Base-by-base conservation (phyloP, 2,329 filamentous ascomycete species). In the Aspergillus alliaceus region DNA sequence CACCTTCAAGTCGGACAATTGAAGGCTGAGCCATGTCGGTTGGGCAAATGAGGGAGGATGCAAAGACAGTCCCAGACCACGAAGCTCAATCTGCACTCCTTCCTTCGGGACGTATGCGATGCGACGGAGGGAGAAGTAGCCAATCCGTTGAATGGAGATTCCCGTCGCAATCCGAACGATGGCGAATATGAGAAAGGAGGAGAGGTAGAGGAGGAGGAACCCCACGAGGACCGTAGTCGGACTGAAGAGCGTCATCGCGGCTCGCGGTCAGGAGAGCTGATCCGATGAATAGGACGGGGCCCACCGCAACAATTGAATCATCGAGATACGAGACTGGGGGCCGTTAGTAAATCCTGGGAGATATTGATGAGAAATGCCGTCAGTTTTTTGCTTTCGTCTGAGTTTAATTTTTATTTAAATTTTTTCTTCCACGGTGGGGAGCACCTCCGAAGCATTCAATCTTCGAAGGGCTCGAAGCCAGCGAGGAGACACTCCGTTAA, bases 41-140 rank as follows among this genome's bases (percentile, higher is more conserved):
- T 98, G 92, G 47, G 93, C 91, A 76, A 99, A 98, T 6, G 95
- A 98, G 12, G 95, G 95, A 4, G 93, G 87, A 76, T 99, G 95
- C 61, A 98, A 77, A 56, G 90, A 89, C 66, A 99, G 82, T 44
- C 95, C 92, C 52, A 99, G 82, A 51, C 93, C 91, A 51, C 95
- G 87, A 56, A 99, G 87, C 74, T 96, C 91, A 74, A 99, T 86
- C 68, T 89, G 89, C 69, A 96, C 80, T 66, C 95, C 95, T 84
- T 96, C 91, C 75, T 84, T 88, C 27, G 91, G 91, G 14, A 90
- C 91, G 74, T 96, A 98, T 57, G 92, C 89, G 60, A 99, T 89
- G 65, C 93, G 89, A 63, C 93, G 89, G 64, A 99, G 82, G 34
- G 95, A 96, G 65, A 96, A 87, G 74, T 96, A 96, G 61, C 95